phyloP scores from a whole-genome alignment of 2,329 filamentous ascomycete genomes.

The Aspergillus clavatus region DNA sequence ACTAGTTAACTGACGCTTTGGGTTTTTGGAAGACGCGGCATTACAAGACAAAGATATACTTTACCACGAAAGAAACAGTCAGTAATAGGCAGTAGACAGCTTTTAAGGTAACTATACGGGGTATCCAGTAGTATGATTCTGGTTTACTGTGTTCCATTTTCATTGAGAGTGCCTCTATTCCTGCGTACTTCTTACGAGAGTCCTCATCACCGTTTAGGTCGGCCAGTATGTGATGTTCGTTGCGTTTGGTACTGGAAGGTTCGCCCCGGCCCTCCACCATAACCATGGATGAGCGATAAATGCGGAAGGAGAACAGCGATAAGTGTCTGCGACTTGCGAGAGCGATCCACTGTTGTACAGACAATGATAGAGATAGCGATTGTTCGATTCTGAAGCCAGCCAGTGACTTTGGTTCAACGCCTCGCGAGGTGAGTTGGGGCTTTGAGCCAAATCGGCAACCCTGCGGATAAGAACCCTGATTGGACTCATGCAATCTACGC shows the following conservation, averaged over 20 bases:
- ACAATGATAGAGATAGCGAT: conserved; percentile 5
- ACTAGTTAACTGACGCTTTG: background rate
- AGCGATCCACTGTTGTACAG: conserved; percentile 4
- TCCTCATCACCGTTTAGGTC: background rate
- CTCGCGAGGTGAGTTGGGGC: conserved; percentile 14
- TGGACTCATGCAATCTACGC: conserved; percentile 2
- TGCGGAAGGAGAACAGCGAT: background rate
- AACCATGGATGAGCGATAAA: conserved; percentile 4
- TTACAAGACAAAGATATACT: too few relatives aligned
- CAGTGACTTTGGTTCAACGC: conserved; percentile 9
- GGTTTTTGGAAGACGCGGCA: too few relatives aligned
- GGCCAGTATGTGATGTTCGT: background rate
- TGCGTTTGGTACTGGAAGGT: conserved; percentile 20
- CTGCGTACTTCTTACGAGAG: too few relatives aligned
- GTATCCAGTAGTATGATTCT: too few relatives aligned
- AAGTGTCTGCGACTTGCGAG: background rate
- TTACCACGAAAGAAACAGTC: too few relatives aligned
- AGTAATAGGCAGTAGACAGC: too few relatives aligned
- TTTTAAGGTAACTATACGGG: too few relatives aligned
- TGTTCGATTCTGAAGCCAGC: background rate
- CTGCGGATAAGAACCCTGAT: background rate
- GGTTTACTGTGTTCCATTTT: too few relatives aligned
- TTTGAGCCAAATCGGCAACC: conserved; percentile 6
- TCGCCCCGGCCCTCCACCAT: conserved; percentile 24
- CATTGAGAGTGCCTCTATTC: too few relatives aligned